Evolutionary conservation across 225 moss, liverwort and hornwort genomes (phyloP).

Genomic region (Marchantia polymorpha): DNA sequence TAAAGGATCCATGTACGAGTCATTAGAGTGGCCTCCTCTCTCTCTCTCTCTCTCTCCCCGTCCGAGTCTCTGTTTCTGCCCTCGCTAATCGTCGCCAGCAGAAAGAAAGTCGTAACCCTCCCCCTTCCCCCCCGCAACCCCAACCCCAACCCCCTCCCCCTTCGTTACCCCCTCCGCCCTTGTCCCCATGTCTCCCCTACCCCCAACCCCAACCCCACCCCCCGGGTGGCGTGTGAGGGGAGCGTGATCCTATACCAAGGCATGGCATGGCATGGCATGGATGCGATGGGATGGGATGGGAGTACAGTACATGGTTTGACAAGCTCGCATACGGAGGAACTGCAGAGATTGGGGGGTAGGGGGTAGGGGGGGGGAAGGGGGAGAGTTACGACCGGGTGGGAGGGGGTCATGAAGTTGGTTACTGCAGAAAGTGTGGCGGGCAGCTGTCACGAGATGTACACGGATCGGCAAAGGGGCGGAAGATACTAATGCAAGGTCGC

Average conservation of each 20-base stretch:
- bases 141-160: no score
- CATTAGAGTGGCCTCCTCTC: no score
- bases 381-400: background rate
- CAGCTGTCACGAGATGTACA: slow-evolving; percentile 5
- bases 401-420: background rate
- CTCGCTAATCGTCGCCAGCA: no score
- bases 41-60: no score
- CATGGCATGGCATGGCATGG: background rate
- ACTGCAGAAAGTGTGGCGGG: slow-evolving; percentile 6
- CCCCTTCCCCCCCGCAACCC: no score
- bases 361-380: background rate
- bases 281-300: no score
- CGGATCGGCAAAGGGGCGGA: background rate
- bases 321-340: background rate
- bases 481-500: background rate
- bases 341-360: background rate
- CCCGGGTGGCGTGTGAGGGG: background rate
- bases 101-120: no score
- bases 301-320: background rate
- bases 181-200: no score
- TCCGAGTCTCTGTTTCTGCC: no score
- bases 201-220: no score
- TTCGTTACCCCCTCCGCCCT: no score
- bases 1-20: no score
- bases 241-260: background rate